Base-by-base conservation (phyloP, 305 asterid species). In the Fraxinus albicans region DNA sequence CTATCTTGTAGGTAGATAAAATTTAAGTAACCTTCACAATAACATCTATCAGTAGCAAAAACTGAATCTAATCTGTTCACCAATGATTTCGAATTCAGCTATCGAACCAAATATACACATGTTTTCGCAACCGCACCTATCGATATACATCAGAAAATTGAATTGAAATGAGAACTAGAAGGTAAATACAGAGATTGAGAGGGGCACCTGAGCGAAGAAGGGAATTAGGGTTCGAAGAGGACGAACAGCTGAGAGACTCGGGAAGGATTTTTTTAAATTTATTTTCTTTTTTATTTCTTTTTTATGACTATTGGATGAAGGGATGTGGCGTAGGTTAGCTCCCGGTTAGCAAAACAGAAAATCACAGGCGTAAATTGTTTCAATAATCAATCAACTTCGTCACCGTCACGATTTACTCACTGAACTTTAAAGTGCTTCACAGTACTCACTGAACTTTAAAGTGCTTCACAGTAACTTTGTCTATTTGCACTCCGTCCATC, bases 181-280 rank as follows among this genome's bases (percentile, higher is more conserved):
- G 38, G 23, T 58, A 4, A 17, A 77, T 31, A 60, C 4, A 73
- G 19, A 15, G 60, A 44, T 60, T 23, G 42, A 50, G 40, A 81
- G 21, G 31, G 10, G 36, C 80, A 84, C 88, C 87, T 35, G 87
- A 34, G 55, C 36, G 29, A 55, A 81, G 3, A 35, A 2, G 15
- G 5, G 29, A 60, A 6, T 15, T 55, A 55, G 73, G 53, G 40
- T 34, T 34, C 81, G n/a, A 8, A 7, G 15, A 12, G 31, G 23
- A 78, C 53, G 17, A 55, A 58, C 50, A 55, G 19, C 19, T 17
- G 53, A 78, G 21, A 19, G 34, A 7, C 13, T 2, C 19, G 17
- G 10, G 34, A 19, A 17, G 42, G 67, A 78, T 60, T 60, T 21
- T n/a, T 7, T 58, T n/a, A 7, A 42, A 42, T 9, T 42, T 42